These are phyloP conservation scores for Spergularia azorica DNA, from an alignment of 179 eudicot genomes.

Conservation along the genomic window DNA sequence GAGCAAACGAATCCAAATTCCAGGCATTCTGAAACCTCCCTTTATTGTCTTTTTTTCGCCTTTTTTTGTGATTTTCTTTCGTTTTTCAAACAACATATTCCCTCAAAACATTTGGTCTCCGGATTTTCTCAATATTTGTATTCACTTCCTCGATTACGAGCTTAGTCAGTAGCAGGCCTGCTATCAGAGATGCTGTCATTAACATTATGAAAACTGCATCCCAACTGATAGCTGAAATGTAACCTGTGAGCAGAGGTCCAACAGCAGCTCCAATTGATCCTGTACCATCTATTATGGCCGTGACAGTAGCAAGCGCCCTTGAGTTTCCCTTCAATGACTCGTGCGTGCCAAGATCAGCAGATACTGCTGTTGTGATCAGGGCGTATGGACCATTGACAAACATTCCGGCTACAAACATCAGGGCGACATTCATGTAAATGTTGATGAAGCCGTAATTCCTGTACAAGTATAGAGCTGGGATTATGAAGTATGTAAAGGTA, in stretches of 20 bases:
- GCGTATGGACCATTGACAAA: constrained; percentile 88
- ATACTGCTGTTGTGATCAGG: constrained; percentile 81
- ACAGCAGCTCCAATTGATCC: constrained; percentile 54
- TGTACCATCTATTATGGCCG: constrained; percentile 87
- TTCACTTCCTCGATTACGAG: constrained; percentile 66
- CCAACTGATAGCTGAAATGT: constrained; percentile 71
- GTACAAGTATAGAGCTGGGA: constrained; percentile 8
- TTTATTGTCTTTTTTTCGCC: neutral
- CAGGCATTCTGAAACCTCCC: neutral
- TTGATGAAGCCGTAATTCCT: constrained; percentile 37
- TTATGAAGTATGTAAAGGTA: constrained; percentile 15
- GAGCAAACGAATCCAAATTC: neutral
- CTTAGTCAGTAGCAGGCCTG: constrained; percentile 71
- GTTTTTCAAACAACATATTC: constrained; percentile 26
- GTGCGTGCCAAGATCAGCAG: constrained; percentile 84
- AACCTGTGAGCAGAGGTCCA: constrained; percentile 68
- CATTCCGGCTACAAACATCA: constrained; percentile 65
- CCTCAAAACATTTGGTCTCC: constrained; percentile 28
- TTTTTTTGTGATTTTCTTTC: neutral
- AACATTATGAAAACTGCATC: constrained; percentile 46
- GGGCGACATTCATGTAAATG: constrained; percentile 44
- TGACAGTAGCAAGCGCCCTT: constrained; percentile 74
- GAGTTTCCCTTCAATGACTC: constrained; percentile 68
- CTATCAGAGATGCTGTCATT: constrained; percentile 52
- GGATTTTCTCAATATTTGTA: constrained; percentile 43